Conservation (phyloP, 2,329 filamentous ascomycete species). For the Pseudogymnoascus destructans region DNA sequence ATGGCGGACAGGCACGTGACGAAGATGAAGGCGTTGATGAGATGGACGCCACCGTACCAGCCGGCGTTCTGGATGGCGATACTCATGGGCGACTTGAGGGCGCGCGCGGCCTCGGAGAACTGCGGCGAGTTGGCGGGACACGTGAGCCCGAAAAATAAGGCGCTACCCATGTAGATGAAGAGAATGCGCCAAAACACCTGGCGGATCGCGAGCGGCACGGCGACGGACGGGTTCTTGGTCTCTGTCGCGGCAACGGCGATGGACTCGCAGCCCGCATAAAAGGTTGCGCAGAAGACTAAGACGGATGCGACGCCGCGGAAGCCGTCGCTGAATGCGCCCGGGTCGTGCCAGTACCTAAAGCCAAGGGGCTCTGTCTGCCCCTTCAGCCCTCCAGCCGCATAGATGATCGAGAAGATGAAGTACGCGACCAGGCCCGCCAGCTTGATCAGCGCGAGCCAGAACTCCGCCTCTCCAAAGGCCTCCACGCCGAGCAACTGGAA, state of each 20-base stretch:
- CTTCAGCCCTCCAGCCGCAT: conserved; percentile 52
- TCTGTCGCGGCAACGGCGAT: conserved; percentile 44
- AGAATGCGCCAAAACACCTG: conserved; percentile 32
- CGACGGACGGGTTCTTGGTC: conserved; percentile 34
- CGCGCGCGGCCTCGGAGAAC: conserved; percentile 47
- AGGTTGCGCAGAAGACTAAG: conserved; percentile 57
- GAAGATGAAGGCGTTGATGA: conserved; percentile 68
- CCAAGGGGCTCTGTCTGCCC: conserved; percentile 46
- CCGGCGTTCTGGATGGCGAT: conserved; percentile 62
- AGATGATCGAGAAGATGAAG: conserved; percentile 61
- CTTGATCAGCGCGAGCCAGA: conserved; percentile 62
- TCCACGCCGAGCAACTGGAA: conserved; percentile 62
- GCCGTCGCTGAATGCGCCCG: conserved; percentile 57
- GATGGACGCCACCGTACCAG: conserved; percentile 58
- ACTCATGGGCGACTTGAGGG: conserved; percentile 60
- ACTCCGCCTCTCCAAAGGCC: conserved; percentile 67
- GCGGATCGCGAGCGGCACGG: conserved; percentile 32
- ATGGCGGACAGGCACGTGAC: conserved; percentile 58
- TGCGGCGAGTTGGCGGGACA: conserved; percentile 55
- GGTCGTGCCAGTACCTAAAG: conserved; percentile 58
- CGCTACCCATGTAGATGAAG: conserved; percentile 54
- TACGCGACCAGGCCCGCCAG: conserved; percentile 56
- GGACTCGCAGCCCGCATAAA: conserved; percentile 55
- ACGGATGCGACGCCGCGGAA: conserved; percentile 53
- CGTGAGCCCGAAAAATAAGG: conserved; percentile 63